phyloP scores from a whole-genome alignment of 345 rosid species.

The Geranium brycei region DNA sequence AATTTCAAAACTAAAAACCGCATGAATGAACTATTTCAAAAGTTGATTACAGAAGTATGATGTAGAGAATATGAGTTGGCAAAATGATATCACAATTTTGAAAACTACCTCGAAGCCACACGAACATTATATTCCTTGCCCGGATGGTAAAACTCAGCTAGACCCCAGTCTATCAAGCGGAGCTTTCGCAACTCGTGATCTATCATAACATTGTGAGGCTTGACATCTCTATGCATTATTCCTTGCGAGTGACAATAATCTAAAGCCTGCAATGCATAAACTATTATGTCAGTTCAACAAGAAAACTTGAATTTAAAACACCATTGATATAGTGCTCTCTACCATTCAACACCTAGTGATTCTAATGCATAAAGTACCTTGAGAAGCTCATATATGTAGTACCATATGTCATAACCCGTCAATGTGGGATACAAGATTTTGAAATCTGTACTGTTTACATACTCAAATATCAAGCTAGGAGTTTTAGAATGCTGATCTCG shows the following conservation, averaged over 20 bases:
- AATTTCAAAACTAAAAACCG: conserved; percentile 1
- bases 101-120: conserved; percentile 64
- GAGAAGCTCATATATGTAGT: conserved; percentile 71
- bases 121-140: conserved; percentile 77
- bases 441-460: conserved; percentile 75
- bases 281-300: background rate
- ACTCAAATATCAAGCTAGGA: conserved; percentile 71
- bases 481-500: conserved; percentile 80
- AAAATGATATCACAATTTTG: background rate
- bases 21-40: conserved; percentile 1
- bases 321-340: background rate
- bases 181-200: conserved; percentile 81
- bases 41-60: background rate
- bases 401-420: conserved; percentile 77
- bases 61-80: background rate
- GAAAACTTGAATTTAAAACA: background rate
- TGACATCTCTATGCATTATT: conserved; percentile 82
- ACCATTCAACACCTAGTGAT: background rate
- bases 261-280: conserved; percentile 41
- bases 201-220: conserved; percentile 84
- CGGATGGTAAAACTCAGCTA: conserved; percentile 80
- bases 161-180: conserved; percentile 80
- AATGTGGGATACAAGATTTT: conserved; percentile 70
- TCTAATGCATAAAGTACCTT: conserved; percentile 29
- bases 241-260: conserved; percentile 83